Percentiles rank a stretch among this genome's conserved stretches.
Evolutionary conservation across 805 yeast genomes (phyloP).

Genomic region (Monosporozyma servazzii): DNA sequence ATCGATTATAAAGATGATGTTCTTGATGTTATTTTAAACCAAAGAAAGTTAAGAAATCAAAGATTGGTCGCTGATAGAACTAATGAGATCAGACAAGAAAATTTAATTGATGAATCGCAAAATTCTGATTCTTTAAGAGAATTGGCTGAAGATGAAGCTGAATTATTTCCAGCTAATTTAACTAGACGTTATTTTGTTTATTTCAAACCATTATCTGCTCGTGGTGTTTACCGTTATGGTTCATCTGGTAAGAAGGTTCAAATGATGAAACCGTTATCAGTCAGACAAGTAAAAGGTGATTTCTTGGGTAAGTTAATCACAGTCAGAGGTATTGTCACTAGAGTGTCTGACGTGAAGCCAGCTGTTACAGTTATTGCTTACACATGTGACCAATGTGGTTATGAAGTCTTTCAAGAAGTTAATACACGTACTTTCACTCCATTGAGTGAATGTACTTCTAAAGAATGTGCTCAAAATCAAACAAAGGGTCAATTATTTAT

Average conservation of each 20-base stretch:
- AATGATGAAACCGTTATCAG: slow-evolving; percentile 58
- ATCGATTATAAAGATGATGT: slow-evolving; percentile 80
- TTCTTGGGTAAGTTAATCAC: slow-evolving; percentile 82
- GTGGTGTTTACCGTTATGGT: slow-evolving; percentile 24
- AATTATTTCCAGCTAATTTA: slow-evolving; percentile 74
- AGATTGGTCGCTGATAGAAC: slow-evolving; percentile 59
- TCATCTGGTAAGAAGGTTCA: slow-evolving; percentile 8
- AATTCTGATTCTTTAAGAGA: slow-evolving; percentile 27
- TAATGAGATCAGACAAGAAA: slow-evolving; percentile 46
- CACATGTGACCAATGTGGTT: slow-evolving; percentile 96
- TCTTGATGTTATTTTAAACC: slow-evolving; percentile 84
- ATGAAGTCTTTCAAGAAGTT: slow-evolving; percentile 93
- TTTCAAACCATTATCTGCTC: slow-evolving; percentile 65
- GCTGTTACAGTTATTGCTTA: slow-evolving; percentile 84
- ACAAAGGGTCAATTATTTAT: slow-evolving; percentile 83
- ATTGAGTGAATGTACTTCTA: slow-evolving; percentile 75
- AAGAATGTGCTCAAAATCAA: slow-evolving; percentile 67
- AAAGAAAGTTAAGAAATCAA: slow-evolving; percentile 75
- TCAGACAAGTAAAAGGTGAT: slow-evolving; percentile 79
- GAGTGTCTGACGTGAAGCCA: slow-evolving; percentile 96
- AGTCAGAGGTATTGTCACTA: slow-evolving; percentile 86
- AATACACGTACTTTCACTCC: slow-evolving; percentile 78
- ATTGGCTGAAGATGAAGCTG: slow-evolving; percentile 32
- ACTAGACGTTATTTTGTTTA: slow-evolving; percentile 82
- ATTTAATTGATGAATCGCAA: slow-evolving; percentile 19